These are phyloP conservation scores for Schizophyllum commune DNA, from an alignment of 1,284 basidiomycete species.

Conservation along the genomic window DNA sequence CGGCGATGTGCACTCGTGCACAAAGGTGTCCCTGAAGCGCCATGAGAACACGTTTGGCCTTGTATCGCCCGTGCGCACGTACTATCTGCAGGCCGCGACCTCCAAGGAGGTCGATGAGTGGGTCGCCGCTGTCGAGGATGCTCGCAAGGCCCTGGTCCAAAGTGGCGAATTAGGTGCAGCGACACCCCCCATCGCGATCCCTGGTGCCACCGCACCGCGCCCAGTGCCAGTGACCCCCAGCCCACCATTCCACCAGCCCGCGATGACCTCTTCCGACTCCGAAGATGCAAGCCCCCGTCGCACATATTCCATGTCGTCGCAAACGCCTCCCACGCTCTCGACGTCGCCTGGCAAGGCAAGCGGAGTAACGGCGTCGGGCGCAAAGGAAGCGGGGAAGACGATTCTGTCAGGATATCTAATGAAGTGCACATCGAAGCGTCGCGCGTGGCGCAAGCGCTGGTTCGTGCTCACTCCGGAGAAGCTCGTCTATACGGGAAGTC, in stretches of 20 bases:
- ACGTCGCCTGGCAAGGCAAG: constrained; percentile 24
- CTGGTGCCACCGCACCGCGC: constrained; percentile 13
- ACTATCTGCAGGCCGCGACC: constrained; percentile 80
- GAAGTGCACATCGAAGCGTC: constrained; percentile 81
- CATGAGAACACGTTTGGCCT: constrained; percentile 89
- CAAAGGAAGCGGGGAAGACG: constrained; percentile 60
- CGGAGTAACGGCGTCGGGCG: constrained; percentile 21
- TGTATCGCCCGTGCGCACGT: constrained; percentile 88
- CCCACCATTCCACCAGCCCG: constrained; percentile 32
- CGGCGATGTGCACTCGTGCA: constrained; percentile 85
- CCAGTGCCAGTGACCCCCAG: constrained; percentile 31
- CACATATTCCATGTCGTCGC: constrained; percentile 32
- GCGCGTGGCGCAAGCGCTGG: constrained; percentile 94
- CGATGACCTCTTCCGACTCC: constrained; percentile 67
- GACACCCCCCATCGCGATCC: constrained; percentile 38
- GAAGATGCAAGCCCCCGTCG: constrained; percentile 52
- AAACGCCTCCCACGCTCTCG: constrained; percentile 26
- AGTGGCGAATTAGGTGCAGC: constrained; percentile 15
- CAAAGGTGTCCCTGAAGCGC: constrained; percentile 82
- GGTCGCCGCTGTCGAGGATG: constrained; percentile 79
- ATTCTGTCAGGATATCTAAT: constrained; percentile 90
- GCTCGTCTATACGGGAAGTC: constrained; percentile 76
- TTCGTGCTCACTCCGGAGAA: constrained; percentile 80
- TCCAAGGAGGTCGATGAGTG: constrained; percentile 73
- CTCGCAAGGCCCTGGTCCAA: constrained; percentile 53